Evolutionary conservation across 257 asterid genomes (phyloP).

Genomic region (Paulownia fortunei): DNA sequence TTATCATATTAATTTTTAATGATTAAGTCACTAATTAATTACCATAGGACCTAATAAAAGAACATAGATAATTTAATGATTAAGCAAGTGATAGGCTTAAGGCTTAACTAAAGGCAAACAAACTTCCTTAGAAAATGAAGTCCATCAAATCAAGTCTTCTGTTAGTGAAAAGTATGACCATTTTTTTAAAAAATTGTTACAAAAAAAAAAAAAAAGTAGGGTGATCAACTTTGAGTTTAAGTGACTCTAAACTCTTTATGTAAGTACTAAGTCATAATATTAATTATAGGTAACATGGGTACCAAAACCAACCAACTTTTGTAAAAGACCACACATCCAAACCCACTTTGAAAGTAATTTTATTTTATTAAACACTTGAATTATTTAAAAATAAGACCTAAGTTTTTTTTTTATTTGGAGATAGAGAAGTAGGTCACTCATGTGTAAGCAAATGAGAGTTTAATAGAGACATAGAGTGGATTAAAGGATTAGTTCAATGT

Average conservation of each 20-base stretch:
- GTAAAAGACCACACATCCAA: neutral
- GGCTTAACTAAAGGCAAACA: constrained; percentile 30
- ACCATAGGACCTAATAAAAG: neutral
- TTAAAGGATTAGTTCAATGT: neutral
- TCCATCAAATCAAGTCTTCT: neutral
- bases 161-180: constrained; percentile 24
- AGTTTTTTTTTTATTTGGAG: too few species aligned
- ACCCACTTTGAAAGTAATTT: neutral
- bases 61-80: neutral
- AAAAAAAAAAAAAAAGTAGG: neutral
- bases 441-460: too few species aligned
- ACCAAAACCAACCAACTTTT: constrained; percentile 11
- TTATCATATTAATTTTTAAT: too few species aligned
- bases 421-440: too few species aligned
- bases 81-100: constrained; percentile 23
- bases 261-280: constrained; percentile 30
- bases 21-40: neutral
- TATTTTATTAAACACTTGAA: neutral
- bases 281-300: neutral
- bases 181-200: neutral
- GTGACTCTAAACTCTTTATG: constrained; percentile 25
- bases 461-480: neutral
- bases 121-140: constrained; percentile 5
- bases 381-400: neutral
- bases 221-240: constrained; percentile 42